Conservation (phyloP, 2,329 filamentous ascomycete species). For the Diaporthe destruens region DNA sequence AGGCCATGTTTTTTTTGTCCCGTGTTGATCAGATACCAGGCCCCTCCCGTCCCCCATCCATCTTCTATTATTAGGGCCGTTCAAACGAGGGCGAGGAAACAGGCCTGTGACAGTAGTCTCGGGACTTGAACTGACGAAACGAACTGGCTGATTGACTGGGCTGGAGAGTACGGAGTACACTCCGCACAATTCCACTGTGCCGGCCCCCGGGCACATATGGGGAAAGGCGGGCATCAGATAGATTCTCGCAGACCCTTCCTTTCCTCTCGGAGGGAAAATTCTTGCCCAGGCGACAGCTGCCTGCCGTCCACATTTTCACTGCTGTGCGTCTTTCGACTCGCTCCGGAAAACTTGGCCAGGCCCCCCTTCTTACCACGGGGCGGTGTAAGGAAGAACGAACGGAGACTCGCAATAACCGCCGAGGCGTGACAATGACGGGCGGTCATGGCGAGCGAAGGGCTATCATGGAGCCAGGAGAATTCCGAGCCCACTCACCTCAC, state of each 20-base stretch:
- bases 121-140: no score
- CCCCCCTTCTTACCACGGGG: background rate
- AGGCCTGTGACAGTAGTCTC: conserved; percentile 1
- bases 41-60: no score
- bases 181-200: background rate
- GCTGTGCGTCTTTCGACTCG: background rate
- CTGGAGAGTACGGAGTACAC: background rate
- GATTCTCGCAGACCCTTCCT: conserved; percentile 24
- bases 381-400: background rate
- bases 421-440: background rate
- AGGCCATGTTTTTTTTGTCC: background rate
- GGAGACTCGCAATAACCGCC: background rate
- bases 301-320: background rate
- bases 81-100: background rate
- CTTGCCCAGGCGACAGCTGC: background rate
- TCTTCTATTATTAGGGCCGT: conserved; percentile 32
- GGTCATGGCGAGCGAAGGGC: background rate
- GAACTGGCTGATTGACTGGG: background rate
- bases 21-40: background rate
- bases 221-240: conserved; percentile 6
- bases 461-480: background rate
- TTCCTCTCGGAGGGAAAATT: background rate
- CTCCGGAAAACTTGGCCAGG: conserved; percentile 5
- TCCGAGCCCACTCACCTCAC: conserved; percentile 7
- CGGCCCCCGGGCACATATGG: background rate